phyloP scores from a whole-genome alignment of 306 rosid genomes.

The Cicer bijugum region DNA sequence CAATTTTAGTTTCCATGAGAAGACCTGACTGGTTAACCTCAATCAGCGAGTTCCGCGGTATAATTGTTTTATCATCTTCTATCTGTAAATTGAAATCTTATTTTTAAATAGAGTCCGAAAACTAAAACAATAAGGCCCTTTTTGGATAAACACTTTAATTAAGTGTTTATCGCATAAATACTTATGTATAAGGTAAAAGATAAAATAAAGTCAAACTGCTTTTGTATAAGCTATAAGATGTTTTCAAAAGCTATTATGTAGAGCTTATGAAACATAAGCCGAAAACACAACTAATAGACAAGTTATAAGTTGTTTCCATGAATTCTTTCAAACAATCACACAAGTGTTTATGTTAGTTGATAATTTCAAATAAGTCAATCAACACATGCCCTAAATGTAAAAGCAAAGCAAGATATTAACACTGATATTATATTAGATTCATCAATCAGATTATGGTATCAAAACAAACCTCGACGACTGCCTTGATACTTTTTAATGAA shows the following conservation, averaged over 20 bases:
- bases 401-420: constrained; percentile 22
- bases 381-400: not conserved
- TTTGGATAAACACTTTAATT: no score
- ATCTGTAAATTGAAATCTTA: constrained; percentile 58
- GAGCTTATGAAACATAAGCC: no score
- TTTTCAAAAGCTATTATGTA: no score
- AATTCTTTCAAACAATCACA: no score
- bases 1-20: constrained; percentile 93
- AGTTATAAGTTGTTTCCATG: no score
- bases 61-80: constrained; percentile 89
- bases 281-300: no score
- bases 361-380: no score
- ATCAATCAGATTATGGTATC: constrained; percentile 33
- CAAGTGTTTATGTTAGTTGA: no score
- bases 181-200: no score
- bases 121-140: not conserved
- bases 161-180: no score
- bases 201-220: no score
- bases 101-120: not conserved
- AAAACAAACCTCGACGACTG: constrained; percentile 77
- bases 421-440: constrained; percentile 33
- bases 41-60: constrained; percentile 82
- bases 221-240: no score
- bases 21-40: constrained; percentile 99
- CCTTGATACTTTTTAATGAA: constrained; percentile 75